Conservation (phyloP, 2,329 filamentous ascomycete species). For the Coniochaeta pulveracea region DNA sequence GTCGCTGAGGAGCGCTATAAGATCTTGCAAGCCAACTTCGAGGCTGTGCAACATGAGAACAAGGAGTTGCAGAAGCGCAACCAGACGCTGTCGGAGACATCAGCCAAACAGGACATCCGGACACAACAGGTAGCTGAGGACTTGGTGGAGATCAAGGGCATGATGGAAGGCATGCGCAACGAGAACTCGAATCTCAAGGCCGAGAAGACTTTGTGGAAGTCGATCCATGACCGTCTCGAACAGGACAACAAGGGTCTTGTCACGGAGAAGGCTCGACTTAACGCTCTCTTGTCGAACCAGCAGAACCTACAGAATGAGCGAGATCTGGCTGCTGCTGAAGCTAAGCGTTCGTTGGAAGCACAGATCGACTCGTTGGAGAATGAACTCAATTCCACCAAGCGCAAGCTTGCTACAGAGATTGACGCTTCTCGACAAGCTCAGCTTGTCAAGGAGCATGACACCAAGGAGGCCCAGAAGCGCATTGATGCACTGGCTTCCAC, state of each 20-base stretch:
- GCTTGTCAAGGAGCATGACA: constrained; percentile 81
- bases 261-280: constrained; percentile 76
- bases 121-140: constrained; percentile 92
- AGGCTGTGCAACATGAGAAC: constrained; percentile 75
- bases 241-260: constrained; percentile 79
- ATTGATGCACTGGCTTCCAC: constrained; percentile 84
- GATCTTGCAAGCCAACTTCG: constrained; percentile 81
- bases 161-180: constrained; percentile 77
- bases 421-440: constrained; percentile 78
- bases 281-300: constrained; percentile 69
- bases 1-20: constrained; percentile 77
- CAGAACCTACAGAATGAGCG: constrained; percentile 89
- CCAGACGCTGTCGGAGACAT: constrained; percentile 64
- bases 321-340: constrained; percentile 73
- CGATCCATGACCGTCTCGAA: constrained; percentile 76
- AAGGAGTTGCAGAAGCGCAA: constrained; percentile 74
- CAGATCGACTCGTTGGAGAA: constrained; percentile 70
- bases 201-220: constrained; percentile 90
- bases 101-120: constrained; percentile 80
- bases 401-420: constrained; percentile 70
- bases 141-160: constrained; percentile 70
- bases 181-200: constrained; percentile 90
- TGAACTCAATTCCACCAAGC: constrained; percentile 68
- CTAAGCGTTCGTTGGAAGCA: constrained; percentile 64
- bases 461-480: constrained; percentile 76